phyloP scores from a whole-genome alignment of 768 basidiomycete genomes.

The Lactarius hengduanensis region DNA sequence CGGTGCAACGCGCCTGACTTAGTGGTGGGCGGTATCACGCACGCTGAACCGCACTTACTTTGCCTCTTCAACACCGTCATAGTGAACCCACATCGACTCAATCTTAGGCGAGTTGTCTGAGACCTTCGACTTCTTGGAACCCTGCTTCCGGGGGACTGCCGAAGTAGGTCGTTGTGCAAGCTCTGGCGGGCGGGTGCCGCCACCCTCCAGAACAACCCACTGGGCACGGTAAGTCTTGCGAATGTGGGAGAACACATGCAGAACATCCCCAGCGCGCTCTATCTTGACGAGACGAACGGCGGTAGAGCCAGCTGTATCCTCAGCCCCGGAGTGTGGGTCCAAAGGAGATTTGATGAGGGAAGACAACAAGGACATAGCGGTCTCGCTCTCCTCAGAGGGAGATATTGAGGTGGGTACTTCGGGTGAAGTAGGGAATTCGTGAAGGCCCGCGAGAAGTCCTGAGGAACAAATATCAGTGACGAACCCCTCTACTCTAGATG shows the following conservation, averaged over 20 bases:
- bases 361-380: slow-evolving; percentile 40
- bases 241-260: slow-evolving; percentile 90
- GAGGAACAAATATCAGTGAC: slow-evolving; percentile 13
- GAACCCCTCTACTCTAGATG: background rate
- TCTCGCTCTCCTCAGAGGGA: slow-evolving; percentile 35
- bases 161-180: slow-evolving; percentile 16
- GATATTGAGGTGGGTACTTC: slow-evolving; percentile 50
- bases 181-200: slow-evolving; percentile 45
- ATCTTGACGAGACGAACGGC: slow-evolving; percentile 44
- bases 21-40: background rate
- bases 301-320: slow-evolving; percentile 10
- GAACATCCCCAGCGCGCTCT: slow-evolving; percentile 57
- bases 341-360: slow-evolving; percentile 39
- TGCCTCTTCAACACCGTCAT: slow-evolving; percentile 16
- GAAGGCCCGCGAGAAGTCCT: slow-evolving; percentile 90
- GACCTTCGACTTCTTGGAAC: slow-evolving; percentile 1
- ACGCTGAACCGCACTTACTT: slow-evolving; percentile 13
- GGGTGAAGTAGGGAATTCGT: slow-evolving; percentile 76
- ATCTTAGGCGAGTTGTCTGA: background rate
- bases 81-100: slow-evolving; percentile 18
- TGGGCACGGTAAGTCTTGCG: slow-evolving; percentile 78
- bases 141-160: background rate
- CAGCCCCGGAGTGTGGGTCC: slow-evolving; percentile 10
- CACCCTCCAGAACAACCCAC: slow-evolving; percentile 68
- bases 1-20: background rate